These are phyloP conservation scores for Entoloma clypeatum DNA, from an alignment of 1,284 basidiomycete species.

Conservation along the genomic window DNA sequence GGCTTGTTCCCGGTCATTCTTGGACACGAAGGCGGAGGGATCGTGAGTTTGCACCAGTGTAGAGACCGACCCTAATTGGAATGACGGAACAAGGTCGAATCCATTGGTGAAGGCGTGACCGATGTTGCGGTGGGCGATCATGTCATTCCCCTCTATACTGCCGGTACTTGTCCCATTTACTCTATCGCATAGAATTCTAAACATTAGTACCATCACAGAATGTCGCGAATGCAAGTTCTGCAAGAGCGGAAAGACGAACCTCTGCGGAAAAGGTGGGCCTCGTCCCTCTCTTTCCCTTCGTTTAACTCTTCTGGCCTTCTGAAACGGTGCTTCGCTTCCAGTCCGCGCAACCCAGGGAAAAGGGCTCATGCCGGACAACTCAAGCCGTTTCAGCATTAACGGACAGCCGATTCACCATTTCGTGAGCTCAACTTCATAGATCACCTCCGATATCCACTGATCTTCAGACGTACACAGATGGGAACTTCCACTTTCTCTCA, in stretches of 20 bases:
- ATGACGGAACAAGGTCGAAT: conserved; percentile 70
- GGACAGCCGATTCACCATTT: conserved; percentile 92
- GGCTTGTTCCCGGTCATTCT: conserved; percentile 95
- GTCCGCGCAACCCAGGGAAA: conserved; percentile 94
- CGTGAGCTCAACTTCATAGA: conserved; percentile 42
- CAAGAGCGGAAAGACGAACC: conserved; percentile 97
- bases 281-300: too few relatives aligned
- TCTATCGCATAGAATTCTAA: neutral
- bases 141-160: conserved; percentile 92
- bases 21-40: conserved; percentile 86
- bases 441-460: conserved; percentile 5
- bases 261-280: conserved; percentile 75
- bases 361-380: conserved; percentile 94
- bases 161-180: conserved; percentile 46
- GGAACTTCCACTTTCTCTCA: conserved; percentile 98
- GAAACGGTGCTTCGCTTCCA: conserved; percentile 22
- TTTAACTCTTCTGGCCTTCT: neutral
- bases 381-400: conserved; percentile 87
- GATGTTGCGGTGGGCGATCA: conserved; percentile 82
- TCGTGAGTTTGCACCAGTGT: conserved; percentile 52
- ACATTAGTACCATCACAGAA: conserved; percentile 44
- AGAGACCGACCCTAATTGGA: conserved; percentile 10
- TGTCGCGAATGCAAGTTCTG: conserved; percentile 98
- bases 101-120: conserved; percentile 89
- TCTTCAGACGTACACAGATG: conserved; percentile 61